Evolutionary conservation across 2,329 filamentous ascomycete species (phyloP).

Genomic region (Parasarocladium wereldwijsianum): DNA sequence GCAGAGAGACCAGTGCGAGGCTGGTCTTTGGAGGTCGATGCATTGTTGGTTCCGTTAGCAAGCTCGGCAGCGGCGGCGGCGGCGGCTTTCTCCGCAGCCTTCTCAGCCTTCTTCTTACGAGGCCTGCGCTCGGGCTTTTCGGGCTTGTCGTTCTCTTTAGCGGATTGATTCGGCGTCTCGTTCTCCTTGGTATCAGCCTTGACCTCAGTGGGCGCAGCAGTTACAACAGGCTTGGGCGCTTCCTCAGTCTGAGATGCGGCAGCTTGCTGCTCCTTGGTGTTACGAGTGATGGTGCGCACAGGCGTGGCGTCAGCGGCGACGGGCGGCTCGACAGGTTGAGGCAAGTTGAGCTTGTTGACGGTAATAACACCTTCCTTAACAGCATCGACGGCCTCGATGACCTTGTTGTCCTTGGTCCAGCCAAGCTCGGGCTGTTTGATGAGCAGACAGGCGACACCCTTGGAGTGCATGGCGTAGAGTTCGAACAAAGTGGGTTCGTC

Average conservation of each 20-base stretch:
- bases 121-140: conserved; percentile 50
- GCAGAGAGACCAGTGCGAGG: conserved; percentile 17
- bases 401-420: conserved; percentile 83
- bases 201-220: conserved; percentile 20
- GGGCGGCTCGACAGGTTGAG: conserved; percentile 24
- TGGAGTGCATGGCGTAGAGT: conserved; percentile 94
- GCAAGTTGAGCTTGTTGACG: conserved; percentile 53
- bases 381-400: conserved; percentile 64
- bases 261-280: conserved; percentile 18
- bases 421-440: conserved; percentile 83
- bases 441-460: conserved; percentile 79
- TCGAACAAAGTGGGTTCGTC: conserved; percentile 75
- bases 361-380: conserved; percentile 58
- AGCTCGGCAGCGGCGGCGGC: not conserved
- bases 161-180: conserved; percentile 24
- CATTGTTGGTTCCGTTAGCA: conserved; percentile 16
- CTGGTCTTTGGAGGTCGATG: conserved; percentile 7
- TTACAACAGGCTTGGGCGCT: conserved; percentile 9
- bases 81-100: conserved; percentile 11
- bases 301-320: conserved; percentile 19
- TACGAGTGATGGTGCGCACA: conserved; percentile 19
- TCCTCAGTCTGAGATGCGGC: conserved; percentile 13
- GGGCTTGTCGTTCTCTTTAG: conserved; percentile 19
- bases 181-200: conserved; percentile 33
- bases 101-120: conserved; percentile 54